These are phyloP conservation scores for Globisporangium cylindrosporum DNA, from an alignment of 352 stramenopile species.

Conservation along the genomic window DNA sequence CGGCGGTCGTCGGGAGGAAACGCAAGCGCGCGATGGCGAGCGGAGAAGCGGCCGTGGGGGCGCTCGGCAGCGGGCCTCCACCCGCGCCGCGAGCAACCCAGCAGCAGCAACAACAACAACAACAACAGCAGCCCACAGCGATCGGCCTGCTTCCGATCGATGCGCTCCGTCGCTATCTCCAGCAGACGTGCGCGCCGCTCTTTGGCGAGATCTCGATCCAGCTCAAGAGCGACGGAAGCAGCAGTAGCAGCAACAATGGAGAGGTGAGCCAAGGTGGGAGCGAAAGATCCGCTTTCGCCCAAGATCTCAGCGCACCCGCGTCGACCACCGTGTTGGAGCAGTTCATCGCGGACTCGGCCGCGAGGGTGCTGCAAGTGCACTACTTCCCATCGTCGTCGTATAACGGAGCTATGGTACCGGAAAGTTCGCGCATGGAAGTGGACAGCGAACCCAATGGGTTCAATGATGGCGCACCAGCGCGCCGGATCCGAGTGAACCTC, in stretches of 20 bases:
- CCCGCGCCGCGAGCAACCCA: conserved; percentile 20
- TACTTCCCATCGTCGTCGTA: conserved; percentile 30
- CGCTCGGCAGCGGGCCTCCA: conserved; percentile 3
- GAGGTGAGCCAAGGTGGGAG: not conserved
- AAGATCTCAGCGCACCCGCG: conserved; percentile 33
- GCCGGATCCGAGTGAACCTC: conserved; percentile 65
- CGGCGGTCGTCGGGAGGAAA: conserved; percentile 16
- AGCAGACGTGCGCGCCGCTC: conserved; percentile 64
- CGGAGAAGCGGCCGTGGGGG: conserved; percentile 8
- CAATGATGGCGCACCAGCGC: conserved; percentile 18
- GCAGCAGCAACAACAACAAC: conserved; percentile 20
- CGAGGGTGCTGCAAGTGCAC: conserved; percentile 75
- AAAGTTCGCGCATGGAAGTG: conserved; percentile 14
- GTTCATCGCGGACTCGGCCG: conserved; percentile 59
- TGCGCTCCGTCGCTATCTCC: conserved; percentile 56
- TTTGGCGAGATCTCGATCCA: conserved; percentile 51
- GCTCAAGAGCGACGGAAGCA: conserved; percentile 20
- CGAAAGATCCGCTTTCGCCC: conserved; percentile 29
- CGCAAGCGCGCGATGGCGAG: conserved; percentile 17
- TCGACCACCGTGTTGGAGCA: conserved; percentile 56
- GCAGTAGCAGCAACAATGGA: conserved; percentile 1
- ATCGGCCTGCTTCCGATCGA: conserved; percentile 41
- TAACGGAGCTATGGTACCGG: not conserved
- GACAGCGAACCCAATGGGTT: conserved; percentile 25
- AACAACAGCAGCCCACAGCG: conserved; percentile 20